Percentiles rank a stretch among this genome's conserved stretches.
Evolutionary conservation across 176 grass and related monocot genomes (phyloP).

Genomic region (Oryza glaberrima): DNA sequence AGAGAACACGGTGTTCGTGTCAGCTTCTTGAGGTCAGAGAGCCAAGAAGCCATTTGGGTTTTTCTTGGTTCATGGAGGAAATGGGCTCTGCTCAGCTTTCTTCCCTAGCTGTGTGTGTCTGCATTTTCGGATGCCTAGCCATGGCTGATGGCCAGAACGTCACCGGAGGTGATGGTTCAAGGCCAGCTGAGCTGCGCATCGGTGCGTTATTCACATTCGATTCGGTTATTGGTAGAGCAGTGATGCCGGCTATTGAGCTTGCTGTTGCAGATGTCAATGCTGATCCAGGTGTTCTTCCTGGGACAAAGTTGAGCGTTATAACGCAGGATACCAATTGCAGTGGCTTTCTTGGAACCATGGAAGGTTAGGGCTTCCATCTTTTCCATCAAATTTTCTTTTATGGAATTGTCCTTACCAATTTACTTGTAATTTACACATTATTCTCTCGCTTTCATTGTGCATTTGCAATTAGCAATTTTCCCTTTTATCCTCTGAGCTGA

Average conservation of each 20-base stretch:
- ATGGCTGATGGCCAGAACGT: slow-evolving; percentile 38
- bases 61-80: background rate
- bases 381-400: no score
- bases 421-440: background rate
- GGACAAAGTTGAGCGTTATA: slow-evolving; percentile 56
- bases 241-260: slow-evolving; percentile 63
- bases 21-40: background rate
- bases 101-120: slow-evolving; percentile 26
- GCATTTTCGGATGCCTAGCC: slow-evolving; percentile 28
- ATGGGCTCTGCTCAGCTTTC: slow-evolving; percentile 47
- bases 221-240: slow-evolving; percentile 63
- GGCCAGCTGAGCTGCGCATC: slow-evolving; percentile 52
- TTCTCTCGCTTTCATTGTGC: background rate
- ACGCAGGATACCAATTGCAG: slow-evolving; percentile 83
- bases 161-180: slow-evolving; percentile 8
- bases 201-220: slow-evolving; percentile 71
- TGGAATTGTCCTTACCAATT: background rate
- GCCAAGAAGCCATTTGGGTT: slow-evolving; percentile 11
- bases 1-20: background rate
- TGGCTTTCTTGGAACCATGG: slow-evolving; percentile 69
- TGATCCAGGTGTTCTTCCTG: slow-evolving; percentile 50
- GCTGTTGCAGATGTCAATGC: slow-evolving; percentile 75
- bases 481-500: slow-evolving; percentile 1
- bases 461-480: background rate
- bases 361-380: slow-evolving; percentile 33